A percentile compares a stretch with the other conserved stretches of the same genome.
These are phyloP conservation scores for Conringia planisiliqua DNA, from an alignment of 345 rosid genomes.

Conservation along the genomic window DNA sequence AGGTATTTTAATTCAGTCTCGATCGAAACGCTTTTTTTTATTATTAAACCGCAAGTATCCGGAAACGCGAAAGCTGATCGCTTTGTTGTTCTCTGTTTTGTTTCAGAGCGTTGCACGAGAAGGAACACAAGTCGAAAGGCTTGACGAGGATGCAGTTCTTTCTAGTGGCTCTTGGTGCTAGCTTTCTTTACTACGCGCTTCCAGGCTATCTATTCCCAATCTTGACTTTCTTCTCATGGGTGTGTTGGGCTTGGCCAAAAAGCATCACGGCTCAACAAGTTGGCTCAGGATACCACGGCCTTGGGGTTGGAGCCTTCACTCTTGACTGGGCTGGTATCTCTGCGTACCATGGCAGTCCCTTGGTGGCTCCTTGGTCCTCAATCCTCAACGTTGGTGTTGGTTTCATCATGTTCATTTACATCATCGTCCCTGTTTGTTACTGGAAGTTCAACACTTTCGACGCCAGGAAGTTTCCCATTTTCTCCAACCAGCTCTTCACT, in stretches of 20 bases:
- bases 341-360: constrained; percentile 97
- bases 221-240: constrained; percentile 96
- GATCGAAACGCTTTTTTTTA: background rate
- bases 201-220: constrained; percentile 91
- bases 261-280: constrained; percentile 95
- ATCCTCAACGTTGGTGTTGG: constrained; percentile 88
- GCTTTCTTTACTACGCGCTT: constrained; percentile 72
- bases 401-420: constrained; percentile 88
- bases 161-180: constrained; percentile 54
- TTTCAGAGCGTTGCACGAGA: constrained; percentile 93
- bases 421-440: constrained; percentile 86
- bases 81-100: background rate
- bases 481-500: constrained; percentile 85
- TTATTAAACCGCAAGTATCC: background rate
- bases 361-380: constrained; percentile 89
- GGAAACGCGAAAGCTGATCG: background rate
- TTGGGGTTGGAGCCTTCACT: constrained; percentile 89
- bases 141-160: constrained; percentile 81
- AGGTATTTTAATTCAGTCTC: constrained; percentile 40
- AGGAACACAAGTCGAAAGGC: constrained; percentile 54
- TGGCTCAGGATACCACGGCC: constrained; percentile 97
- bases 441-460: constrained; percentile 92
- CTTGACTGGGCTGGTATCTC: constrained; percentile 99
- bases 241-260: constrained; percentile 87
- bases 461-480: constrained; percentile 82